phyloP scores from a whole-genome alignment of 1,139 yeast genomes.

The Suhomyces chickasaworum region DNA sequence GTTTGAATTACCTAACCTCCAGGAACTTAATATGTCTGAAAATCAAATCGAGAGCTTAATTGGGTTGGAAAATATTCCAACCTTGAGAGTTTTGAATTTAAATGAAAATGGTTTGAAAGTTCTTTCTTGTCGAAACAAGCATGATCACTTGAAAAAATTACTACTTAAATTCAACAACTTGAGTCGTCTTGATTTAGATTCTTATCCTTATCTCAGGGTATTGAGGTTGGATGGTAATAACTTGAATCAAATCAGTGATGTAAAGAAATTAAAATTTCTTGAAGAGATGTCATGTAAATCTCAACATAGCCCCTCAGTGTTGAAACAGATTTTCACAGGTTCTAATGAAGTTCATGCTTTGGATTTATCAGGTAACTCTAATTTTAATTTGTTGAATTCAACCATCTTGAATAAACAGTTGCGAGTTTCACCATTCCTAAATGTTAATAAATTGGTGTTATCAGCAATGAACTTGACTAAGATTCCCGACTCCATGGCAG shows the following conservation, averaged over 20 bases:
- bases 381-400: slow-evolving; percentile 13
- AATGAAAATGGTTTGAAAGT: slow-evolving; percentile 42
- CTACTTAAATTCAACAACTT: slow-evolving; percentile 45
- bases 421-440: slow-evolving; percentile 31
- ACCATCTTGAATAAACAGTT: slow-evolving; percentile 2
- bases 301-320: slow-evolving; percentile 26
- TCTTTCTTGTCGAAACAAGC: slow-evolving; percentile 28
- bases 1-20: slow-evolving; percentile 41
- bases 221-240: slow-evolving; percentile 51
- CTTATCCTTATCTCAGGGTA: slow-evolving; percentile 44
- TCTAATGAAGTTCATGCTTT: slow-evolving; percentile 28
- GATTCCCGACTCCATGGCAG: slow-evolving; percentile 39
- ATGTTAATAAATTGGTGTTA: slow-evolving; percentile 41
- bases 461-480: slow-evolving; percentile 46
- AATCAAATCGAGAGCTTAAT: slow-evolving; percentile 37
- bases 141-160: slow-evolving; percentile 44
- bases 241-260: slow-evolving; percentile 27
- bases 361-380: slow-evolving; percentile 45
- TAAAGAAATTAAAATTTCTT: slow-evolving; percentile 36
- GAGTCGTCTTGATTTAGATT: slow-evolving; percentile 30
- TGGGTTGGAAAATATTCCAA: slow-evolving; percentile 39
- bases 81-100: slow-evolving; percentile 43
- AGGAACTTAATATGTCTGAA: slow-evolving; percentile 47
- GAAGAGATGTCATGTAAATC: slow-evolving; percentile 48
- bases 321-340: slow-evolving; percentile 24